Conservation (phyloP, 2,329 filamentous ascomycete species). For the Cordyceps sp. region DNA sequence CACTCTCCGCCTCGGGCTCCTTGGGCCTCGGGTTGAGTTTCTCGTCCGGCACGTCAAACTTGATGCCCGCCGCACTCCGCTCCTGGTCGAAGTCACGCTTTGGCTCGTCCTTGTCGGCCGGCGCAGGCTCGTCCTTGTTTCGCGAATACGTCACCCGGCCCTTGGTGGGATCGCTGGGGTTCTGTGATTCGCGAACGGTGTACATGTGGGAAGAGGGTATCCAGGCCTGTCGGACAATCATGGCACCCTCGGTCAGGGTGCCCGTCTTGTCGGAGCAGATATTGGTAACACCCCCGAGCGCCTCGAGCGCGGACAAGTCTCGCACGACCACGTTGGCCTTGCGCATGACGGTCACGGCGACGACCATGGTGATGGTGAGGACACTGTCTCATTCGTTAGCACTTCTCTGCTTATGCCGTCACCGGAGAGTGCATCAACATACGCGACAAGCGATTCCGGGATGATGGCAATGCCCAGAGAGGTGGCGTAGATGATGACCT, state of each 20-base stretch:
- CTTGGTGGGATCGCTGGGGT: slow-evolving; percentile 43
- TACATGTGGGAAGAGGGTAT: slow-evolving; percentile 40
- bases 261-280: slow-evolving; percentile 63
- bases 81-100: slow-evolving; percentile 42
- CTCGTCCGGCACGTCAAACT: slow-evolving; percentile 44
- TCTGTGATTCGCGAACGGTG: slow-evolving; percentile 43
- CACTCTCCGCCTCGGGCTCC: slow-evolving; percentile 14
- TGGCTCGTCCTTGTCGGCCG: slow-evolving; percentile 18
- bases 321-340: slow-evolving; percentile 48
- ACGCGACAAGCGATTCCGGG: slow-evolving; percentile 47
- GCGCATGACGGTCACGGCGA: slow-evolving; percentile 48
- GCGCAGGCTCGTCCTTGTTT: slow-evolving; percentile 14
- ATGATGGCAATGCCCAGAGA: slow-evolving; percentile 46
- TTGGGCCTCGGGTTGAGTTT: slow-evolving; percentile 25
- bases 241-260: slow-evolving; percentile 50
- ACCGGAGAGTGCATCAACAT: slow-evolving; percentile 8
- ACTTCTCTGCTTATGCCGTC: neutral
- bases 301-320: slow-evolving; percentile 50
- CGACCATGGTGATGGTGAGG: slow-evolving; percentile 54
- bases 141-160: slow-evolving; percentile 33
- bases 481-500: slow-evolving; percentile 41
- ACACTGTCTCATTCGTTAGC: slow-evolving; percentile 23
- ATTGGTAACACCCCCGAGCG: slow-evolving; percentile 53
- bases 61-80: slow-evolving; percentile 41
- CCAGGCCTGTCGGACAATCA: slow-evolving; percentile 54